Evolutionary conservation across 176 grass and related monocot genomes (phyloP).

Genomic region (Saccharum spontaneum): DNA sequence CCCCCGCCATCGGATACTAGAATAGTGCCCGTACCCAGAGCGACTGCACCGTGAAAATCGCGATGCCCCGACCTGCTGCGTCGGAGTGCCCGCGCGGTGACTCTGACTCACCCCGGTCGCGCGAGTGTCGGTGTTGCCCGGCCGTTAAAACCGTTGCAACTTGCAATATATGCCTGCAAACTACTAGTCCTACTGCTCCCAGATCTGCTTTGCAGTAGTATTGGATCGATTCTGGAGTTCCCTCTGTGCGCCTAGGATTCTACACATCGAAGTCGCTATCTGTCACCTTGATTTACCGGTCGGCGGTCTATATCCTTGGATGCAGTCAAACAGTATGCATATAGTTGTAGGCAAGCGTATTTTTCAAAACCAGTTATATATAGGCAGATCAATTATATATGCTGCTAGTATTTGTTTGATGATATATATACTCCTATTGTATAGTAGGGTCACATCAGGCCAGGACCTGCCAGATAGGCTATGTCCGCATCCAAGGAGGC

Average conservation of each 20-base stretch:
- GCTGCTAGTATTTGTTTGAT: neutral
- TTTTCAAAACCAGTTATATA: neutral
- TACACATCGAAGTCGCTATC: neutral
- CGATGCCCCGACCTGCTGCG: neutral
- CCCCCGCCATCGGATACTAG: slow-evolving; percentile 19
- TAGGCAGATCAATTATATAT: neutral
- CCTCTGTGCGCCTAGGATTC: neutral
- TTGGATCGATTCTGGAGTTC: neutral
- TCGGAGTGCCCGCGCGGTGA: slow-evolving; percentile 23
- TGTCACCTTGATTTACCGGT: neutral
- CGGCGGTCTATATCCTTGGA: neutral
- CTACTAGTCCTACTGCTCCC: neutral
- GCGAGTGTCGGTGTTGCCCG: slow-evolving; percentile 6
- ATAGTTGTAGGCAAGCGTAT: neutral
- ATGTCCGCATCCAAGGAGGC: slow-evolving; percentile 42
- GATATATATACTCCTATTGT: neutral
- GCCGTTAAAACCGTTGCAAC: slow-evolving; percentile 50
- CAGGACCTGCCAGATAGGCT: slow-evolving; percentile 27
- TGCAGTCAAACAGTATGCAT: neutral
- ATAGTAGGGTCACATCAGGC: slow-evolving; percentile 7
- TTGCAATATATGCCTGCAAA: slow-evolving; percentile 29
- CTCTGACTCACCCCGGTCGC: slow-evolving; percentile 1
- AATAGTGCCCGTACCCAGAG: neutral
- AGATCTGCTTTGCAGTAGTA: neutral
- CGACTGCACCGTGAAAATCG: slow-evolving; percentile 5